phyloP scores from a whole-genome alignment of 2,329 filamentous ascomycete genomes.

The Didymella sp. region DNA sequence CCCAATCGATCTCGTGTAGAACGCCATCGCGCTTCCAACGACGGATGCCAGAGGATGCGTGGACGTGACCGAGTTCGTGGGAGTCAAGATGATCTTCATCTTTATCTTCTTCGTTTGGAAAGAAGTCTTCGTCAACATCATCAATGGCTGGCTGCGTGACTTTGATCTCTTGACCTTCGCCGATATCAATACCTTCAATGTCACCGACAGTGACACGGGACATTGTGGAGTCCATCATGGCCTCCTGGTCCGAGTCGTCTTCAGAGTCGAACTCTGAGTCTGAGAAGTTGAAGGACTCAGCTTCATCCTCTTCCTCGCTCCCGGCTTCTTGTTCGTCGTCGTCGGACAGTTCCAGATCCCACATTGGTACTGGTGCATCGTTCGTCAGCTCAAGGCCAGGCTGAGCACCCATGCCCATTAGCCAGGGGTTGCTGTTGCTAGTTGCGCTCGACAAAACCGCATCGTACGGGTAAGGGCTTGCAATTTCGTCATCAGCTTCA shows the following conservation, averaged over 20 bases:
- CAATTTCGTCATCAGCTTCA: conserved; percentile 50
- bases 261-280: conserved; percentile 62
- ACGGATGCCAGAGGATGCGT: conserved; percentile 88
- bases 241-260: conserved; percentile 40
- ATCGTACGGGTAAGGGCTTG: conserved; percentile 35
- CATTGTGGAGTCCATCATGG: conserved; percentile 38
- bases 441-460: conserved; percentile 54
- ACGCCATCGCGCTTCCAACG: conserved; percentile 74
- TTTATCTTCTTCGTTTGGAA: conserved; percentile 75
- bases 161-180: conserved; percentile 76
- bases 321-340: conserved; percentile 59
- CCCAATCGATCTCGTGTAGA: conserved; percentile 95
- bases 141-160: conserved; percentile 93
- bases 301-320: conserved; percentile 45
- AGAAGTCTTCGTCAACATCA: conserved; percentile 83
- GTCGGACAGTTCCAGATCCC: conserved; percentile 61
- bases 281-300: conserved; percentile 57
- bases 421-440: conserved; percentile 42
- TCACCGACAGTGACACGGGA: conserved; percentile 63
- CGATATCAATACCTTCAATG: conserved; percentile 76
- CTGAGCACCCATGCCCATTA: conserved; percentile 48
- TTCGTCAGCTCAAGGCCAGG: conserved; percentile 42
- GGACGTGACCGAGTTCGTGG: conserved; percentile 80
- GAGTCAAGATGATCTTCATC: conserved; percentile 81
- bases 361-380: conserved; percentile 39